Base-by-base conservation (phyloP, 805 yeast species). In the Komagataella pastoris region DNA sequence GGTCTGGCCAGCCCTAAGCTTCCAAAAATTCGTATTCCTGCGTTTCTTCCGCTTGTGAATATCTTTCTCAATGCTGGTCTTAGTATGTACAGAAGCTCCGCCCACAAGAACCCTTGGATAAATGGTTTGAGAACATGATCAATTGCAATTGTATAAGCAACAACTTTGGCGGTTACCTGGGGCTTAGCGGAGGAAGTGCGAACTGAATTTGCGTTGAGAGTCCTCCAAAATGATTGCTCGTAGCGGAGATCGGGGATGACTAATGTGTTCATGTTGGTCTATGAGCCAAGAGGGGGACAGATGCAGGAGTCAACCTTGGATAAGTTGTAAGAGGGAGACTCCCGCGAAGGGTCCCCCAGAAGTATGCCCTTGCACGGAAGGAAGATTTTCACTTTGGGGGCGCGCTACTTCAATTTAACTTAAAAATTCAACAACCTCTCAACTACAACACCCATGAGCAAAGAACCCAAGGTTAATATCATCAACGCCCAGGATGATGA, bases 381-480 rank as follows among this genome's bases (percentile, higher is more conserved):
- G 21, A 17, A 8, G 23, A 46, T 54, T 21, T 21, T 49, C 51
- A 53, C 51, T 12, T 48, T 49, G 54, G 47, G 52, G 47, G 52
- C 55, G 46, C 47, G n/a, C 12, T 47, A 40, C n/a, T 10, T 23
- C 14, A 24, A 17, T 7, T 21, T 18, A n/a, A 46, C 21, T 14
- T n/a, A 46, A 46, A 46, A 46, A 17, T 43, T 18, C 44, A 24
- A 40, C 50, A 48, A 12, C 46, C 36, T 44, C 49, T 17, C 10
- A 45, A 45, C 19, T 17, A 45, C 7, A 45, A 45, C 48, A n/a
- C 4, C 17, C 7, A 59, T 61, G 65, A 54, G 59, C 18, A 61
- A 68, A 59, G 87, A 81, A 48, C 96, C 97, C 18, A 81, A 85
- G 57, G 86, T 93, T 56, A 88, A 91, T 48, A 91, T 93, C 65